Base-by-base conservation (phyloP, 2,329 filamentous ascomycete genomes). In the Curvularia hawaiiensis region DNA sequence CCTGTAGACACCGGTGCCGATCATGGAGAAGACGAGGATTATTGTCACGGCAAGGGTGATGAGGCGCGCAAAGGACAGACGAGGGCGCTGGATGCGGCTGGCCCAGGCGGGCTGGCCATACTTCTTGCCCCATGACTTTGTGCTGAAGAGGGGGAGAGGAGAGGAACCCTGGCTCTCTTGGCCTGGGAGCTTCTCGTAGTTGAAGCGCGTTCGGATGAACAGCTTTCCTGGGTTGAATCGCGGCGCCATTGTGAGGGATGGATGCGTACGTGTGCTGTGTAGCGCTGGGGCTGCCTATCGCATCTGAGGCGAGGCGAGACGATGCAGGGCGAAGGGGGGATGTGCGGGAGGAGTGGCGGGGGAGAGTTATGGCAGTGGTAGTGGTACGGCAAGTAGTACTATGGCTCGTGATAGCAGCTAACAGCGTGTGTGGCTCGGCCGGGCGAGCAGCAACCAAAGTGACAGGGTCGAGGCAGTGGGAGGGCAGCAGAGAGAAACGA, bases 141-240 rank as follows among this genome's bases (percentile, higher is more conserved):
- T 67, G 66, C 69, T 67, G 67, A 73, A 77, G 66, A 75, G 72
- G 54, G 76, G 75, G 47, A 75, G 70, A 16, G 76, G 75, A 40
- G 75, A 77, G n/a, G 69, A 67, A 62, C 63, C 66, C 68, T 77
- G 75, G 68, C 72, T 77, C 56, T 79, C 78, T 60, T 67, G 71
- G 59, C 71, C 74, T 46, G 79, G 79, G 54, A 82, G 64, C 67
- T 77, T 77, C 64, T 81, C 79, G 71, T 82, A 82, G 58, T 74
- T 74, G 73, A 80, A 78, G 68, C 72, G 74, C 55, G 75, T 75
- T 58, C 74, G 70, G 55, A 77, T 72, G 63, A 81, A 75, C 62
- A 81, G 69, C 60, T 79, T 79, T 59, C 79, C 71, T 24, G 79
- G 79, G 59, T 80, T 80, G 63, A 77, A 76, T 62, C 79, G 73